A percentile compares a stretch with the other conserved stretches of the same genome.
phyloP scores from a whole-genome alignment of 148 eudicot genomes.

The Nyssa sinensis region DNA sequence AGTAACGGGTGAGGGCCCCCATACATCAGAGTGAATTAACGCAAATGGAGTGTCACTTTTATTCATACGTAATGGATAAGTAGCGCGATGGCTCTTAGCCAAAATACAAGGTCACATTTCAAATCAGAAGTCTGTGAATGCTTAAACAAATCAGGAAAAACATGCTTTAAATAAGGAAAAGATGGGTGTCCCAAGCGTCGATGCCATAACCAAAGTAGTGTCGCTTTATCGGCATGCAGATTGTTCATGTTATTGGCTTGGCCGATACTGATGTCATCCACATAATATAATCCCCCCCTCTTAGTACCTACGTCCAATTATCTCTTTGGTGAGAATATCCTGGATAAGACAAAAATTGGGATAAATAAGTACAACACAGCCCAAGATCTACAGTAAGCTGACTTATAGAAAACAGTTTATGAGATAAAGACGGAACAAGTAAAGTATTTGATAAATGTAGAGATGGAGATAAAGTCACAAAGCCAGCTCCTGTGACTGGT shows the following conservation, averaged over 20 bases:
- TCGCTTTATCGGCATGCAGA: background rate
- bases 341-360: background rate
- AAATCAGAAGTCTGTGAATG: background rate
- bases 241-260: background rate
- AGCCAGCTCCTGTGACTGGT: background rate
- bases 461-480: background rate
- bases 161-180: background rate
- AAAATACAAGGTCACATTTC: conserved; percentile 14
- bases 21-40: conserved; percentile 8
- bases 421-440: too few species aligned
- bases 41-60: conserved; percentile 3
- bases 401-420: background rate
- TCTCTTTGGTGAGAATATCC: too few species aligned
- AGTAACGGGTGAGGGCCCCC: too few species aligned
- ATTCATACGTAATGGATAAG: background rate
- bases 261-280: background rate
- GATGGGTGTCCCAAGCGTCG: background rate
- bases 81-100: background rate
- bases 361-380: background rate
- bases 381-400: background rate
- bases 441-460: background rate
- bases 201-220: conserved; percentile 5
- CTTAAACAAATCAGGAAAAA: background rate
- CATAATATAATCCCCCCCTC: too few species aligned
- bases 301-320: too few species aligned